Base-by-base conservation (phyloP, 1,139 yeast species). In the Yamadazyma siamensis region DNA sequence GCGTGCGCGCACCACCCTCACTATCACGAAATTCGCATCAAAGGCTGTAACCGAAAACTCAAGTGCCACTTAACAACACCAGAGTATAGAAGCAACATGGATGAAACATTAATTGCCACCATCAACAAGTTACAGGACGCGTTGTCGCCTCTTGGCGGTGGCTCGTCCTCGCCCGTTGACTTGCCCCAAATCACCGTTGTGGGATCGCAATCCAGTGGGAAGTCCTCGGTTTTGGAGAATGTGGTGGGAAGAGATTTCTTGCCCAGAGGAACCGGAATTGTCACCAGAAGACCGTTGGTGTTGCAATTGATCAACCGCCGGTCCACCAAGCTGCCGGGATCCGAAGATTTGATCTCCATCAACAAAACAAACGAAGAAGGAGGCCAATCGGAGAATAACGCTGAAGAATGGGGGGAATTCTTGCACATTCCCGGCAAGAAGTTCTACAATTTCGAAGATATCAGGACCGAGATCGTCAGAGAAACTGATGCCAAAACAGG, bases 341-440 rank as follows among this genome's bases (percentile, higher is more conserved):
- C 38, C 19, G 38, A 39, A 14, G 66, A 61, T 44, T 64, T 47
- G 59, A 39, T 56, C 23, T 54, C 54, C 25, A 58, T 65, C 34
- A 58, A 62, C 35, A 54, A 64, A 31, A 55, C 64, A 31, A 52
- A 55, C 33, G 64, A 59, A 14, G 56, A 61, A 38, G 78, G 78
- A 16, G 65, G 65, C 30, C 60, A 64, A 28, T 61, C 71, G 9
- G 95, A 86, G 54, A 85, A 86, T 56, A 88, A 88, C 52, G 75
- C 74, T 28, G 94, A 86, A 43, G 98, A 91, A 65, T 91, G 97
- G 97, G 98, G 98, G 44, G 98, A 91, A 60, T 91, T 91, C 57
- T 74, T 91, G 46, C 98, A 91, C 56, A 59, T 89, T 36, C 97
- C 97, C 28, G 84, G 83, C 41, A 86, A 85, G 65, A 85, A 85